Evolutionary conservation across 2,329 filamentous ascomycete genomes (phyloP).

Genomic region (Diaporthe vexans): DNA sequence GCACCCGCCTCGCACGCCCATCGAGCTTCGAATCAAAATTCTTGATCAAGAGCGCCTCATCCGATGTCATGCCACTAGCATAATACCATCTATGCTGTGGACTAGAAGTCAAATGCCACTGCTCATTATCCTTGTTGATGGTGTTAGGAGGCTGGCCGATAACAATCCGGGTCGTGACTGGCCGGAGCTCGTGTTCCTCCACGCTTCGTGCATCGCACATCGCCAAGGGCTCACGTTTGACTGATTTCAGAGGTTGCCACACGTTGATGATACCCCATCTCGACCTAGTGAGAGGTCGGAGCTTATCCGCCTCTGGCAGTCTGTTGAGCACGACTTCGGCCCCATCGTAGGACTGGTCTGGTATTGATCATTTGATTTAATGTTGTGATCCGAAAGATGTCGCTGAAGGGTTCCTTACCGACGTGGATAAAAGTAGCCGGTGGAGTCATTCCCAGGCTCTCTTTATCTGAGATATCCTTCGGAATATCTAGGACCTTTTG

Average conservation of each 20-base stretch:
- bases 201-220: slow-evolving; percentile 9
- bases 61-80: slow-evolving; percentile 62
- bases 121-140: slow-evolving; percentile 11
- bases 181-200: slow-evolving; percentile 1
- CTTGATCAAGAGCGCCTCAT: slow-evolving; percentile 69
- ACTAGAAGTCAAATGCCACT: slow-evolving; percentile 44
- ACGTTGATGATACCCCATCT: slow-evolving; percentile 19
- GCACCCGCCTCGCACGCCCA: slow-evolving; percentile 19
- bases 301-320: background rate
- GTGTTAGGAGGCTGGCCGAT: slow-evolving; percentile 8
- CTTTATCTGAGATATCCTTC: background rate
- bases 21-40: slow-evolving; percentile 61
- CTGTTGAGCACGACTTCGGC: slow-evolving; percentile 8
- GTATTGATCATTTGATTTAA: background rate
- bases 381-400: too few relatives aligned
- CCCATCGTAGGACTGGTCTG: slow-evolving; percentile 7
- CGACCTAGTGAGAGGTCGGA: background rate
- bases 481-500: slow-evolving; percentile 12
- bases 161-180: slow-evolving; percentile 10
- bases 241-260: slow-evolving; percentile 3
- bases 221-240: slow-evolving; percentile 4
- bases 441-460: slow-evolving; percentile 1
- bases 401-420: background rate
- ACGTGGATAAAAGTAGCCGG: slow-evolving; percentile 11
- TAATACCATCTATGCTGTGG: slow-evolving; percentile 64